Base-by-base conservation (phyloP, 2,329 filamentous ascomycete species). In the Calonectria multiphialidica region DNA sequence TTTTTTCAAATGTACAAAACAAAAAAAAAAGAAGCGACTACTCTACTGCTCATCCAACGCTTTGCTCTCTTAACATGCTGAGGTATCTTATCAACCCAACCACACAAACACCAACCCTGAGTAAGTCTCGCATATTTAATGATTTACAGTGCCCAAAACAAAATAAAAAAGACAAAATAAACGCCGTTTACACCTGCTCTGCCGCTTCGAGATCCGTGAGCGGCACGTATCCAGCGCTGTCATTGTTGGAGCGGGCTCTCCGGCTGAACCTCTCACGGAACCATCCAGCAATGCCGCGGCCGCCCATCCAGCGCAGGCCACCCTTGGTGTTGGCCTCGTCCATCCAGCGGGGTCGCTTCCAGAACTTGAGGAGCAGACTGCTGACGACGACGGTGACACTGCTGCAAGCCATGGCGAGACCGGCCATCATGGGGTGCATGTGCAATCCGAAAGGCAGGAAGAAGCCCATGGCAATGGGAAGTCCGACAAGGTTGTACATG, bases 391-490 rank as follows among this genome's bases (percentile, higher is more conserved):
- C 97, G 72, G 93, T 97, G 57, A 99, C 95, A 76, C 93, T 96
- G 70, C 94, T 97, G 75, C 90, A 91, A 1, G 96, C 96, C 96
- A 99, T 98, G 62, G 97, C 97, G 4, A 94, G 95, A 23, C 95
- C 96, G 1, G 97, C 97, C 62, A 96, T 95, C 93, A 98, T 96
- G 28, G 97, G 96, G 77, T 98, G 97, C 75, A 98, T 87, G 79
- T 95, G 93, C 72, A 94, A 90, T 37, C 96, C 97, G 76, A 98
- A 91, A 1, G 97, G 96, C 5, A 99, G 87, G 87, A 98, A 97
- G 78, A 98, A 86, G 28, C 97, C 97, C 97, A 98, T 98, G 47
- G 97, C 97, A 79, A 99, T 97, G 2, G 97, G 97, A 16, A 99
- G 88, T 1, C 97, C 97, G 72, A 98, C 86, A 61, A 95, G 74